Evolutionary conservation across 768 basidiomycete species (phyloP), one percentile per base, ranked within the genome.

Genomic region (Trametes sanguinea): DNA sequence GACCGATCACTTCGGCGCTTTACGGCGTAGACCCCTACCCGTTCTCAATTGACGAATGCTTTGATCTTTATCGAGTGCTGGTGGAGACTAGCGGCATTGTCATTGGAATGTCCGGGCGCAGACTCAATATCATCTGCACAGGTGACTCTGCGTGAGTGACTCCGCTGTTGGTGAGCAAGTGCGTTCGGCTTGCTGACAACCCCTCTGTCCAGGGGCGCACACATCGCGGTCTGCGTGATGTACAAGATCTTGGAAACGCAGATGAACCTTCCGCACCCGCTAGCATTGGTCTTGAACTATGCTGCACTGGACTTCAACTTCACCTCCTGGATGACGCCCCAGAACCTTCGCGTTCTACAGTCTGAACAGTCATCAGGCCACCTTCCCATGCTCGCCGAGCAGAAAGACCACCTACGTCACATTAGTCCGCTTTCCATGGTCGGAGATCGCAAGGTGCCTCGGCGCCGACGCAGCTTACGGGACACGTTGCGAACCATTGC

Each of bases 231-330:
- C 17, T 91, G 90, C 54, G 85, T 95, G 54, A 85, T 97, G 73
- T 79, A 93, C 75, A 92, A 88, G 76, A 84, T 95, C 40, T 77
- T 98, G 44, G 94, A 98, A 54, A 75, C 80, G 76, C 62, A 84
- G 73, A 53, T 74, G 66, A 50, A 71, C 32, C 78, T 96, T 35
- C 90, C 88, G 1, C 79, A 83, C 16, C 97, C 97, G 1, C 76
- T 89, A 42, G 90, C 91, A 1, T 80, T 98, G 60, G 87, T 97
- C 32, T 83, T 96, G 56, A 93, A 86, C 66, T 99, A 98, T 74
- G 85, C 95, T 0, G 91, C 90, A 29, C 82, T 98, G 47, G 95
- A 98, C 74, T 98, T 99, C 78, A 98, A 98, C 73, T 98, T 96
- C 70, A 94, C 94, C 0, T 96, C 95, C 22, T 98, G 96, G 96